Evolutionary conservation across 441 rosid species (phyloP), one percentile per base, ranked within the genome.

Genomic region (Isatis lusitanica): DNA sequence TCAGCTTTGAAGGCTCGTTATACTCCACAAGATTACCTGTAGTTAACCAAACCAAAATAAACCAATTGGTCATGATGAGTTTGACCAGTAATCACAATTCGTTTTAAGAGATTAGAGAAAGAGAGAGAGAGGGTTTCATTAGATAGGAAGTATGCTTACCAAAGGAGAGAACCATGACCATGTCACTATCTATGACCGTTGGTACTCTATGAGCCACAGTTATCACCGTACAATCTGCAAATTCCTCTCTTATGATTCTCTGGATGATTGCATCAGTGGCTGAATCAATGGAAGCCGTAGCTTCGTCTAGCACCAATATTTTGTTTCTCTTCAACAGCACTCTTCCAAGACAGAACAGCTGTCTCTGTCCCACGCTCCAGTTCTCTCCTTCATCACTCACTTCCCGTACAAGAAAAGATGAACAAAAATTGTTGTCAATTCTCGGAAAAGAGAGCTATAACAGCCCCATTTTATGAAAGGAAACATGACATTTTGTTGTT

Each of bases 361-460:
- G 98, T 36, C 97, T 69, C 68, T 93, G 96, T 67, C 98, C 97
- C n/a, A 80, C 88, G 38, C 94, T 93, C 98, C 98, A 93, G 59
- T 91, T 93, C 58, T 90, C 98, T 26, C 97, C 96, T 78, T 91
- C 97, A 55, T 90, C 96, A 63, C 96, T 88, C 64, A 90, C 97
- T 88, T 83, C 68, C n/a, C 51, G 11, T 30, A 51, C 62, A 78
- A 73, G 5, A 42, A 66, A 64, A 10, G 16, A 53, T 30, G 9
- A 48, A 52, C 55, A 40, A 56, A 21, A 46, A 66, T 18, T 33
- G 60, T 36, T 59, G 30, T 59, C 63, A 35, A 6, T 57, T 58
- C 47, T 42, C 38, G 9, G 47, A 33, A 36, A 58, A 35, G 44
- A 55, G 15, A 17, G 31, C 33, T 5, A 51, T 5, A 51, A 24